Evolutionary conservation across 2,329 filamentous ascomycete genomes (phyloP).

Genomic region (Verticillium longisporum): DNA sequence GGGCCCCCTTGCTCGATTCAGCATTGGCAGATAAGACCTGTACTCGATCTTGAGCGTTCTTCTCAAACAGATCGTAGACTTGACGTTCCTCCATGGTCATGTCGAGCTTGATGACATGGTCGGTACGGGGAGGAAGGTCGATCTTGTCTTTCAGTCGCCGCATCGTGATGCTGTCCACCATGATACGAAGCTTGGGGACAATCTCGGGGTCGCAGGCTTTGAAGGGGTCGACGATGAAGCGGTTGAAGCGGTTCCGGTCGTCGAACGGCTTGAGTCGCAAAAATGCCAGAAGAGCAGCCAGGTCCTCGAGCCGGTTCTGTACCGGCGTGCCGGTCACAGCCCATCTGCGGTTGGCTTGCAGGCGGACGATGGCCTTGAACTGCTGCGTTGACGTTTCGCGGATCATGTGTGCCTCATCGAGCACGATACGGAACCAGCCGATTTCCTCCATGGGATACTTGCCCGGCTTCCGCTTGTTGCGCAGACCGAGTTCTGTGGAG

Average conservation of each 20-base stretch:
- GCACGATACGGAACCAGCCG: conserved; percentile 87
- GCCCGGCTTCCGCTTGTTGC: conserved; percentile 53
- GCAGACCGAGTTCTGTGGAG: conserved; percentile 66
- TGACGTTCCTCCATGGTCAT: conserved; percentile 70
- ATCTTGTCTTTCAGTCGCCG: conserved; percentile 90
- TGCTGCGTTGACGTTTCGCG: conserved; percentile 76
- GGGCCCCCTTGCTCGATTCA: conserved; percentile 42
- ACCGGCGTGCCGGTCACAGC: conserved; percentile 96
- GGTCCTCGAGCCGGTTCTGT: conserved; percentile 86
- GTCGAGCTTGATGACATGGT: conserved; percentile 65
- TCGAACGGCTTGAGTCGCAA: conserved; percentile 81
- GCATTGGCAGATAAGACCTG: conserved; percentile 55
- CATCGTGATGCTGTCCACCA: conserved; percentile 92
- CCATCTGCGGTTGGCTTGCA: conserved; percentile 81
- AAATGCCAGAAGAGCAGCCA: conserved; percentile 82
- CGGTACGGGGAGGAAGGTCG: conserved; percentile 66
- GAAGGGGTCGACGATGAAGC: conserved; percentile 78
- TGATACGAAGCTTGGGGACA: conserved; percentile 74
- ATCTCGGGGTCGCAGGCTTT: conserved; percentile 81
- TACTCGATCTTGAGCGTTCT: conserved; percentile 73
- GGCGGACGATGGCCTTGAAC: conserved; percentile 75
- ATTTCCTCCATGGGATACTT: conserved; percentile 65
- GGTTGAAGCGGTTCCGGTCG: conserved; percentile 65
- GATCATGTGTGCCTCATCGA: conserved; percentile 94
- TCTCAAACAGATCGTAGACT: conserved; percentile 79